Percentiles rank a stretch among this genome's conserved stretches.
Conservation (phyloP, 768 basidiomycete genomes). For the Tephrocybe sp. region DNA sequence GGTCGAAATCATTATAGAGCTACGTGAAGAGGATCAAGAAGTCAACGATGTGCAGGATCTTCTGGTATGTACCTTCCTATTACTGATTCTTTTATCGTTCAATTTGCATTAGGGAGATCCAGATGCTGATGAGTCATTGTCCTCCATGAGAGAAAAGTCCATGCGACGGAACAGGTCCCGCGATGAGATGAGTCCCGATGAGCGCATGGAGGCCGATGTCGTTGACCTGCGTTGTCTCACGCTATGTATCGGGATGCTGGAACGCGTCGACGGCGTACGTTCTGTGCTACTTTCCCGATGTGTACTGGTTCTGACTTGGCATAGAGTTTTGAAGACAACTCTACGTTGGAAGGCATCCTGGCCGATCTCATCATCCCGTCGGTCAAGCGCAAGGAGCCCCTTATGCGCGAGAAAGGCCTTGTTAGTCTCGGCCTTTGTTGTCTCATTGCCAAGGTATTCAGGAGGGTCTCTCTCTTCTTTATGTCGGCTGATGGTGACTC, state of each 20-base stretch:
- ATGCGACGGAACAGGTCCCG: slow-evolving; percentile 45
- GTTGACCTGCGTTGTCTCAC: slow-evolving; percentile 81
- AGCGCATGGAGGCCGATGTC: slow-evolving; percentile 60
- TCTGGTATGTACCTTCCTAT: slow-evolving; percentile 7
- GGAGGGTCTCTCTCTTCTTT: neutral
- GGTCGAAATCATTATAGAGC: slow-evolving; percentile 80
- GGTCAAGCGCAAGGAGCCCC: slow-evolving; percentile 83
- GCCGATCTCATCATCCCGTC: slow-evolving; percentile 88
- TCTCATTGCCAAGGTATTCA: slow-evolving; percentile 69
- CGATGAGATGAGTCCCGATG: slow-evolving; percentile 59
- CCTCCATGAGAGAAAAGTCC: slow-evolving; percentile 27
- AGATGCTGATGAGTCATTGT: slow-evolving; percentile 24
- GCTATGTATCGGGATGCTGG: slow-evolving; percentile 84
- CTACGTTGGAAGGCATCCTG: slow-evolving; percentile 78
- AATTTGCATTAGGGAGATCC: slow-evolving; percentile 19
- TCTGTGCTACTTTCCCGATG: slow-evolving; percentile 15
- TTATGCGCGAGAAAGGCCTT: slow-evolving; percentile 77
- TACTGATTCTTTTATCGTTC: neutral
- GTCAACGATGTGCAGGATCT: slow-evolving; percentile 26
- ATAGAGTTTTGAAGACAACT: slow-evolving; percentile 72
- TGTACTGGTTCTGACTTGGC: slow-evolving; percentile 30
- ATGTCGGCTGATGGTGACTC: neutral
- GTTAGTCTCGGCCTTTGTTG: slow-evolving; percentile 81
- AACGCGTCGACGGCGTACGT: slow-evolving; percentile 86
- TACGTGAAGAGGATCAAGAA: slow-evolving; percentile 46